A percentile compares a stretch with the other conserved stretches of the same genome.
Evolutionary conservation across 257 asterid genomes (phyloP).

Genomic region (Capsicum rhomboideum): DNA sequence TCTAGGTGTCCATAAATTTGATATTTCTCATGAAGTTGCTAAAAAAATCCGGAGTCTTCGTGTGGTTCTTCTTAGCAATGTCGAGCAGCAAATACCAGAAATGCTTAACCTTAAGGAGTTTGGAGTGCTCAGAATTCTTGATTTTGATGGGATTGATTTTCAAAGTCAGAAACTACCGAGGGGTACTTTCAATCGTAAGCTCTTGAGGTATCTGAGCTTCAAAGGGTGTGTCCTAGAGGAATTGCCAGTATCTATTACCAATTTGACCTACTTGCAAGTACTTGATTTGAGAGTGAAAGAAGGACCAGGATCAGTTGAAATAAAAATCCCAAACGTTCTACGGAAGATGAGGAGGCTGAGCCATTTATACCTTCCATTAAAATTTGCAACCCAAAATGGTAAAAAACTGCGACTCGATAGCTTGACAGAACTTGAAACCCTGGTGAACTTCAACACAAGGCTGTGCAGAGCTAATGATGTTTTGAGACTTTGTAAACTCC

Average conservation of each 20-base stretch:
- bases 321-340: constrained; percentile 27
- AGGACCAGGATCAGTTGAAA: background rate
- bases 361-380: constrained; percentile 34
- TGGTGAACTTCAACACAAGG: constrained; percentile 32
- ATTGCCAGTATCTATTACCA: constrained; percentile 29
- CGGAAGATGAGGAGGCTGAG: constrained; percentile 20
- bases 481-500: constrained; percentile 19
- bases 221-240: constrained; percentile 24
- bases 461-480: constrained; percentile 21
- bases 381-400: constrained; percentile 14
- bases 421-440: constrained; percentile 23
- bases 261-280: constrained; percentile 18
- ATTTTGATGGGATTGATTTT: constrained; percentile 16
- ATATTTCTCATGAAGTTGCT: background rate
- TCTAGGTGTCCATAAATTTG: background rate
- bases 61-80: background rate
- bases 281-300: constrained; percentile 23
- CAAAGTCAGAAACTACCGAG: constrained; percentile 6
- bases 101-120: background rate
- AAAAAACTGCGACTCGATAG: constrained; percentile 18
- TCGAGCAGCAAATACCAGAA: no score
- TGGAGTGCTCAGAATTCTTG: constrained; percentile 17
- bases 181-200: constrained; percentile 14
- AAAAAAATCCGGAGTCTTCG: background rate
- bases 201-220: constrained; percentile 29